phyloP scores from a whole-genome alignment of 169 alveolate genomes.

The Plasmodium malariae region DNA sequence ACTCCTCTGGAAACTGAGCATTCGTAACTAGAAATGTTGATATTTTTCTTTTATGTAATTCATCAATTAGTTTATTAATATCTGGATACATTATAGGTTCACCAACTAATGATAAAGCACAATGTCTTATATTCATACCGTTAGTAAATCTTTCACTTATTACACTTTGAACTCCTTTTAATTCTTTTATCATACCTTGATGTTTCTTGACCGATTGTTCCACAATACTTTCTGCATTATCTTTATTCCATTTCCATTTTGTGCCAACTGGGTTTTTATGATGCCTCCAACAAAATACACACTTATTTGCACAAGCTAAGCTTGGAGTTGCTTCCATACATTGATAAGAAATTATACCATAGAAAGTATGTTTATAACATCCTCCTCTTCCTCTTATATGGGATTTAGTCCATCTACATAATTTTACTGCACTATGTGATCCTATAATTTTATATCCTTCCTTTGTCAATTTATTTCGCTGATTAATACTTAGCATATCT shows the following conservation, averaged over 20 bases:
- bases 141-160: constrained; percentile 80
- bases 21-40: constrained; percentile 92
- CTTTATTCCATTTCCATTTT: constrained; percentile 90
- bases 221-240: constrained; percentile 86
- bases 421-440: constrained; percentile 92
- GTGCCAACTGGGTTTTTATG: constrained; percentile 92
- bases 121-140: constrained; percentile 84
- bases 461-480: constrained; percentile 77
- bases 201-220: constrained; percentile 82
- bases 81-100: constrained; percentile 94
- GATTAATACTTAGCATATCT: constrained; percentile 81
- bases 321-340: constrained; percentile 94
- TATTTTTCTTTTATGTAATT: constrained; percentile 85
- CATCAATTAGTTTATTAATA: constrained; percentile 88
- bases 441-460: constrained; percentile 91
- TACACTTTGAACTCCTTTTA: constrained; percentile 83
- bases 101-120: constrained; percentile 92
- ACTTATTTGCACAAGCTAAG: constrained; percentile 94
- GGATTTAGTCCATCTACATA: constrained; percentile 93
- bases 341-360: constrained; percentile 91
- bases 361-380: constrained; percentile 93
- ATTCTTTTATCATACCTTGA: constrained; percentile 80
- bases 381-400: constrained; percentile 92
- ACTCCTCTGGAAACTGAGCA: constrained; percentile 92
- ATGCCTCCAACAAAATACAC: constrained; percentile 95